Evolutionary conservation across 441 rosid genomes (phyloP).

Genomic region (Corymbia calophylla): DNA sequence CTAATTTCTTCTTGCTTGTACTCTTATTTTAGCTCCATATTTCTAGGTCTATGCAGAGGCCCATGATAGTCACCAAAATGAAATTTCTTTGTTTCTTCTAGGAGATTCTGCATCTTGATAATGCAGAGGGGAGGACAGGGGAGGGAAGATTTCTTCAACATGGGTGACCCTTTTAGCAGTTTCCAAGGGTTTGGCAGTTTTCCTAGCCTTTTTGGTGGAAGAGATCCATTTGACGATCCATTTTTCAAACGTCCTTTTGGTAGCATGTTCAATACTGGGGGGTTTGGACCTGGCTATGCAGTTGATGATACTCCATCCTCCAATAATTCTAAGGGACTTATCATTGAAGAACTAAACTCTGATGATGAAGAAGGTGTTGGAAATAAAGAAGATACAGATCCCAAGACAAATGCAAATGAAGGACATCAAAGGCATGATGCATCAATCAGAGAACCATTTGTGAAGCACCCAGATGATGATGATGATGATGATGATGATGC

Average conservation of each 20-base stretch:
- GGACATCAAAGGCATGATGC: not conserved
- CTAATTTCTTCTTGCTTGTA: not conserved
- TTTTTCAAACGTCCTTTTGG: constrained; percentile 56
- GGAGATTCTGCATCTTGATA: not conserved
- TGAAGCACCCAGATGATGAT: constrained; percentile 75
- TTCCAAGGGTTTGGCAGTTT: constrained; percentile 28
- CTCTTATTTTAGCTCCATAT: not conserved
- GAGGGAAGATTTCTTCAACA: constrained; percentile 23
- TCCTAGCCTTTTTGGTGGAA: constrained; percentile 45
- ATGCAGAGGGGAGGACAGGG: constrained; percentile 48
- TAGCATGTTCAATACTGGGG: constrained; percentile 17
- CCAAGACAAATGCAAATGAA: not conserved
- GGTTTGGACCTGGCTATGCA: constrained; percentile 17
- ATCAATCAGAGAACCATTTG: constrained; percentile 34
- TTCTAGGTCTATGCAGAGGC: not conserved
- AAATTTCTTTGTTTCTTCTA: not conserved
- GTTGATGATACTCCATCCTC: constrained; percentile 2
- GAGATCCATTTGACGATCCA: constrained; percentile 74
- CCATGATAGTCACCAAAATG: not conserved
- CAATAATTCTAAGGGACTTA: constrained; percentile 24
- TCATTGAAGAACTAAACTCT: constrained; percentile 57
- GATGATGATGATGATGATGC: constrained; percentile 57
- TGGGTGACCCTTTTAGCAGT: constrained; percentile 29
- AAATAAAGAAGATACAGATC: constrained; percentile 3
- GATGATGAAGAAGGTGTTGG: constrained; percentile 34